phyloP scores from a whole-genome alignment of 75 land plant genomes.

The Pinus albicaulis region DNA sequence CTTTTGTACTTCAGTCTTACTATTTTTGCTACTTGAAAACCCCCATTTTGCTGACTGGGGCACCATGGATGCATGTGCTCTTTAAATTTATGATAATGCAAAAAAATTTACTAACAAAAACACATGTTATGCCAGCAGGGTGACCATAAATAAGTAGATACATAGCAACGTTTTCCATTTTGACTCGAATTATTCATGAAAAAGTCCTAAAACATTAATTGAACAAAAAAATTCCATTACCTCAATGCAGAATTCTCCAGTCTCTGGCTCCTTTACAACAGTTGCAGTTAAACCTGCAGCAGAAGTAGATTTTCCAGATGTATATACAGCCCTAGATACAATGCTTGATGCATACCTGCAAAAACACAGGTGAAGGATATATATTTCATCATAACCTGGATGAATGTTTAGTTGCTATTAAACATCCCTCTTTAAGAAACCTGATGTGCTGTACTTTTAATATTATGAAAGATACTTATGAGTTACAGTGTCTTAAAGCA shows the following conservation, averaged over 20 bases:
- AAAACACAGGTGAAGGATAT: neutral
- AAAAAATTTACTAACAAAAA: too few relatives aligned
- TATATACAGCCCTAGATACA: constrained; percentile 92
- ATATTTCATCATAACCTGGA: neutral
- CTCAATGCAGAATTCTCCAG: constrained; percentile 99
- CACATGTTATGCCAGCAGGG: neutral
- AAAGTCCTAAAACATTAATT: neutral
- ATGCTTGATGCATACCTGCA: constrained; percentile 76
- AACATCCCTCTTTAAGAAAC: neutral
- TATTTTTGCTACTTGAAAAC: too few relatives aligned
- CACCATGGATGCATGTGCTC: neutral
- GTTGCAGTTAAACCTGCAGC: constrained; percentile 99
- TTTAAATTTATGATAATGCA: neutral
- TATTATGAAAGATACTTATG: neutral
- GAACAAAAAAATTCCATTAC: constrained; percentile 27
- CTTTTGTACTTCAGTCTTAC: too few relatives aligned
- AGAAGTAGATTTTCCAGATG: constrained; percentile 96
- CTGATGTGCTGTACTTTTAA: neutral
- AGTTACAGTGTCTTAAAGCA: neutral
- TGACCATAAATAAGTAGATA: neutral
- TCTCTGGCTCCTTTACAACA: constrained; percentile 98
- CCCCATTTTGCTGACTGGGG: neutral
- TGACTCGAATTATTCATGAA: neutral
- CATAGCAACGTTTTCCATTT: too few relatives aligned
- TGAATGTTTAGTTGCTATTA: neutral